Conservation (phyloP, 495 filamentous ascomycete species). For the Podospora didyma region DNA sequence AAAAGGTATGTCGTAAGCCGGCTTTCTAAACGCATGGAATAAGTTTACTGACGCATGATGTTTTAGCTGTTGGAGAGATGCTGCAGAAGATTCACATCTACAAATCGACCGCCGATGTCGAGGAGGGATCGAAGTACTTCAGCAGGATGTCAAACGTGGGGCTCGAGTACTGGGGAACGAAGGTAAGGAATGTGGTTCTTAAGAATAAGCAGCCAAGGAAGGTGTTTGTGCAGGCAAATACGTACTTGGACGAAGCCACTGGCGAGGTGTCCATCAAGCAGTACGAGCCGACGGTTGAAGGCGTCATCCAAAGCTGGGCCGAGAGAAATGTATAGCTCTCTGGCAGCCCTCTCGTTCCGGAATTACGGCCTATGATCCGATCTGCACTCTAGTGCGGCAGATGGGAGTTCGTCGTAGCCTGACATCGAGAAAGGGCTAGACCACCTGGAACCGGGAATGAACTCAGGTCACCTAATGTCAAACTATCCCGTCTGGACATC, state of each 20-base stretch:
- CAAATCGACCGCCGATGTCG: constrained; percentile 84
- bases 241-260: constrained; percentile 58
- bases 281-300: constrained; percentile 81
- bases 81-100: constrained; percentile 88
- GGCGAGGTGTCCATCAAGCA: constrained; percentile 78
- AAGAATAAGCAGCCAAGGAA: constrained; percentile 87
- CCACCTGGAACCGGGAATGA: not conserved
- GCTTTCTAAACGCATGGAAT: too few species aligned
- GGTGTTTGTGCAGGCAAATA: constrained; percentile 95
- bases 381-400: too few species aligned
- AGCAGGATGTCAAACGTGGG: constrained; percentile 76
- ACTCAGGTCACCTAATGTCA: too few species aligned
- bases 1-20: constrained; percentile 40
- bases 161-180: constrained; percentile 71
- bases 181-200: constrained; percentile 74
- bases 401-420: too few species aligned
- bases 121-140: constrained; percentile 71
- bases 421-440: too few species aligned
- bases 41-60: constrained; percentile 8
- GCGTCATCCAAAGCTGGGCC: constrained; percentile 86
- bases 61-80: constrained; percentile 76
- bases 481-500: too few species aligned
- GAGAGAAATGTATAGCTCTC: constrained; percentile 60
- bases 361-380: too few species aligned
- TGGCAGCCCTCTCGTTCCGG: too few species aligned